Base-by-base conservation (phyloP, 768 basidiomycete species). In the Agaricus subrufescens region DNA sequence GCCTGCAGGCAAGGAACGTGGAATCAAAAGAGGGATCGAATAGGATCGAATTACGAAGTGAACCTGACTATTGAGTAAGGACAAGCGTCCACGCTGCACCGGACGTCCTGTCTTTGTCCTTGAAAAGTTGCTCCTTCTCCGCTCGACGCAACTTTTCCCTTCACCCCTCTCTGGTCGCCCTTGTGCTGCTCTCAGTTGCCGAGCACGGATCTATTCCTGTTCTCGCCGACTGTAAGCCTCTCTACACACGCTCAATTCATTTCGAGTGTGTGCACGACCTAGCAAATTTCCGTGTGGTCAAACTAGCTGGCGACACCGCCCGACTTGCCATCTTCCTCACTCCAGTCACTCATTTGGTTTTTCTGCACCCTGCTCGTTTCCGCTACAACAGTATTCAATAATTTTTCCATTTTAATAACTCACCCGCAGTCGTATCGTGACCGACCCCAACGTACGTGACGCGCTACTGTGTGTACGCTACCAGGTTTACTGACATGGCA, bases 1-100 rank as follows among this genome's bases (percentile, higher is more conserved):
- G 84, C 86, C 85, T 86, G 84, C 83, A 87, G 86, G 86, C 86
- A 84, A 71, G 75, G 77, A 86, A 85, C 86, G 85, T 87, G 79
- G 72, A 74, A 82, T 83, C 80, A 78, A 81, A 85, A 76, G 66
- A 74, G 73, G 70, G 70, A 73, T 64, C 62, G 66, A 64, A 65
- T 60, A 59, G 61, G 63, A 66, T 72, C 64, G 66, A 71, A 72
- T 74, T 76, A 74, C 70, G 69, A 66, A 69, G 68, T 73, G 73
- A 71, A 70, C 75, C 77, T 74, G 72, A 68, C 67, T 65, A 58
- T 60, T 66, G 68, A 66, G 68, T 66, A 68, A 71, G 75, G 73
- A 72, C 76, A 81, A 81, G 76, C 79, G 77, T 74, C 66, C 70
- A 77, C 80, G 73, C 72, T 77, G 73, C 69, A 69, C 70, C 75